These are phyloP conservation scores for Asterella californica DNA, from an alignment of 225 moss, liverwort and hornwort species.

Conservation along the genomic window DNA sequence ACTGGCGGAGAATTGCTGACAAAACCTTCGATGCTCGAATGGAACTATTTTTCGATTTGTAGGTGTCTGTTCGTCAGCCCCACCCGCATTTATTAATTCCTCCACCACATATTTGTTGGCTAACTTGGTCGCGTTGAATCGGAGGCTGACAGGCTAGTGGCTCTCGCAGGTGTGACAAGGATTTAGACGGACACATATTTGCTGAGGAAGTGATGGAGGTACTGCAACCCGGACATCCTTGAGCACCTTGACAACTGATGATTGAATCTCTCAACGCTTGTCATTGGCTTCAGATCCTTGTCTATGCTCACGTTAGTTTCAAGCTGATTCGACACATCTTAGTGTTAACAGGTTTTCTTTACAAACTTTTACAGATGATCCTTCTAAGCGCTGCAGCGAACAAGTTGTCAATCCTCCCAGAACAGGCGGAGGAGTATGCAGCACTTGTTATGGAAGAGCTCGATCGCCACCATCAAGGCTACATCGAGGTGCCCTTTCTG, in stretches of 20 bases:
- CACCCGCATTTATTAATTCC: not conserved
- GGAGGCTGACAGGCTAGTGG: not conserved
- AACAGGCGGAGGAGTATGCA: constrained; percentile 86
- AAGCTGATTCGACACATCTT: not conserved
- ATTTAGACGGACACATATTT: constrained; percentile 74
- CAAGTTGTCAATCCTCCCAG: constrained; percentile 75
- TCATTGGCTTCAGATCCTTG: not conserved
- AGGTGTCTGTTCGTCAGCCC: not conserved
- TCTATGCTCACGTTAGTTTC: not conserved
- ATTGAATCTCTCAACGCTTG: not conserved
- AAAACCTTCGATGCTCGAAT: constrained; percentile 45
- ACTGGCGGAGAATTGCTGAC: constrained; percentile 43
- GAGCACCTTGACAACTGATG: not conserved
- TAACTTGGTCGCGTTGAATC: not conserved
- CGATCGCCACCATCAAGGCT: constrained; percentile 72
- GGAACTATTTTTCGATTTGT: constrained; percentile 49
- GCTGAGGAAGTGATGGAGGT: constrained; percentile 87
- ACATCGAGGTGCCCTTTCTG: constrained; percentile 59
- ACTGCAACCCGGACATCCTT: not conserved
- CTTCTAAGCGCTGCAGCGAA: constrained; percentile 82
- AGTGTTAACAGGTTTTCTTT: not conserved
- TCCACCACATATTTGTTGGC: not conserved
- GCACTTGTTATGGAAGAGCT: constrained; percentile 95
- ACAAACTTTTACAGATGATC: constrained; percentile 39
- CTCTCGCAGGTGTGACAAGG: constrained; percentile 74